A percentile compares a stretch with the other conserved stretches of the same genome.
These are phyloP conservation scores for Forsythia viridissima DNA, from an alignment of 257 asterid genomes.

Conservation along the genomic window DNA sequence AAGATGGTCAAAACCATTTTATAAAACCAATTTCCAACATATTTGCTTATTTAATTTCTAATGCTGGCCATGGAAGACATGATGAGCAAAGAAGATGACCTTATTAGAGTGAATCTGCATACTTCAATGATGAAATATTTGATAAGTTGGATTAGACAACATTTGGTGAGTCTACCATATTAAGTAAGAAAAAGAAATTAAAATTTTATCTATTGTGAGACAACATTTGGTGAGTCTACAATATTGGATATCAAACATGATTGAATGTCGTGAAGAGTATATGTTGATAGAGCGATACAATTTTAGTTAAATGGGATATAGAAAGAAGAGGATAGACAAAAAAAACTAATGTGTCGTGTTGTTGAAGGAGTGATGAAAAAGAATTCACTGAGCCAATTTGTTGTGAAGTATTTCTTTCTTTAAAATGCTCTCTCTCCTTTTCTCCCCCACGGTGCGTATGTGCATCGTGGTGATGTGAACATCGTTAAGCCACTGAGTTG, in stretches of 20 bases:
- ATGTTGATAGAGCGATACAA: too few species aligned
- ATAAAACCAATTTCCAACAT: too few species aligned
- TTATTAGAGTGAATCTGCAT: not conserved
- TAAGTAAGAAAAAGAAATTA: too few species aligned
- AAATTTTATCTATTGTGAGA: too few species aligned
- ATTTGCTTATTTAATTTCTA: too few species aligned
- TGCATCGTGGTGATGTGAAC: too few species aligned
- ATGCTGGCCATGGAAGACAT: not conserved
- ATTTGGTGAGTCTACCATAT: not conserved
- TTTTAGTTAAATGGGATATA: too few species aligned
- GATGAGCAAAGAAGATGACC: not conserved
- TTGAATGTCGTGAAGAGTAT: too few species aligned
- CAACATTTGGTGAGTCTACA: not conserved
- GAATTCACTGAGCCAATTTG: not conserved
- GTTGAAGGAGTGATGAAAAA: not conserved
- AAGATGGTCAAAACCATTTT: too few species aligned
- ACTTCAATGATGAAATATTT: not conserved
- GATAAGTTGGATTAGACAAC: not conserved
- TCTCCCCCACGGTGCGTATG: too few species aligned
- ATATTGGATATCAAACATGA: too few species aligned
- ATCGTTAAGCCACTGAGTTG: not conserved
- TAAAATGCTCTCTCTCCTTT: too few species aligned
- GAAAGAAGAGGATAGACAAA: not conserved
- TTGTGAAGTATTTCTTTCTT: not conserved
- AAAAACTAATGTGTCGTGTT: not conserved